Conservation (phyloP, 2,329 filamentous ascomycete genomes). For the Didymellaceae sp. region DNA sequence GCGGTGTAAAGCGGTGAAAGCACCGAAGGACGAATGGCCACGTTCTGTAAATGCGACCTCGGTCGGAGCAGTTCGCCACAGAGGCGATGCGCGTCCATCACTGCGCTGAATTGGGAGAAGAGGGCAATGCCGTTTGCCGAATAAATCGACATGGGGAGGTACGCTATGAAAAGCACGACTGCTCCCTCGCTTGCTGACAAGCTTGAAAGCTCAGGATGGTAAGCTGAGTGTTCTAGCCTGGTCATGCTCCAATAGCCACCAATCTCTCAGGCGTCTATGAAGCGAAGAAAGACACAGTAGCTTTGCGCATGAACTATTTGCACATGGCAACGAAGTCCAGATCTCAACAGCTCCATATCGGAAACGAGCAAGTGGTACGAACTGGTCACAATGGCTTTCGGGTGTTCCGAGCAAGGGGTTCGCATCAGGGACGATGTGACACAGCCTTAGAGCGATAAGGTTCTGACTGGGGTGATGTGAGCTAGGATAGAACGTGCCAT, state of each 20-base stretch:
- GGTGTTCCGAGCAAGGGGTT: slow-evolving; percentile 13
- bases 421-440: slow-evolving; percentile 15
- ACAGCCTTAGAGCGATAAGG: slow-evolving; percentile 13
- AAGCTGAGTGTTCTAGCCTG: slow-evolving; percentile 1
- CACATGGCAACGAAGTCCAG: slow-evolving; percentile 3
- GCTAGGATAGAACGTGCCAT: slow-evolving; percentile 12
- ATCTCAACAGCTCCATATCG: slow-evolving; percentile 15
- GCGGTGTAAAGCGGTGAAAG: slow-evolving; percentile 20
- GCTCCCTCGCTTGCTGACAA: neutral
- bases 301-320: neutral
- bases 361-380: slow-evolving; percentile 14
- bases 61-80: neutral
- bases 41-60: slow-evolving; percentile 2
- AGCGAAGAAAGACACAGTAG: neutral
- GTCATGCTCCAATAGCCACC: neutral
- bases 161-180: neutral
- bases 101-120: neutral
- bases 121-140: too few species aligned
- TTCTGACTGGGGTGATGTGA: slow-evolving; percentile 15
- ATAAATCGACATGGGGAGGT: too few species aligned
- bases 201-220: neutral
- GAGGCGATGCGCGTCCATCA: neutral
- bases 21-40: neutral
- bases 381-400: slow-evolving; percentile 13
- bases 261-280: neutral